Evolutionary conservation across 2,329 filamentous ascomycete genomes (phyloP), one percentile per base, ranked within the genome.

Genomic region (Xylaria sp.): DNA sequence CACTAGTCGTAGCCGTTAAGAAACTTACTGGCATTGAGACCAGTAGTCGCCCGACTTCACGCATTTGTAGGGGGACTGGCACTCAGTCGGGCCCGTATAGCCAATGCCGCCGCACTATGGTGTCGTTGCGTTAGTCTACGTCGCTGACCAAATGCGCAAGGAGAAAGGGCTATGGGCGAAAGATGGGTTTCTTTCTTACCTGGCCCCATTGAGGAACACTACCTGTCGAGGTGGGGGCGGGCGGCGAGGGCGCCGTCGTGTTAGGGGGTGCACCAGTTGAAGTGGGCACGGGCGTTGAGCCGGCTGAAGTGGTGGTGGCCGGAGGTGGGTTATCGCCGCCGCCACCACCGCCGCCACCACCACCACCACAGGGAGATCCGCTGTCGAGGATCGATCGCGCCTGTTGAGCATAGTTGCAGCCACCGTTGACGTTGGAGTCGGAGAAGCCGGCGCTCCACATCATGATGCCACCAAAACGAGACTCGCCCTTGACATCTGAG

Each of bases 391-490:
- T 78, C 13, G 62, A 65, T 59, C 75, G 71, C 4, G 71, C 75
- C 62, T 77, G 60, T 65, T 80, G 77, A 8, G 77, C 77, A 60
- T 77, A 80, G 27, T 68, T 80, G 68, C 77, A 79, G 7, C 75
- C 75, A 58, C 76, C 72, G 58, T 68, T 58, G 33, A 70, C 67
- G 35, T 71, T 70, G 27, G 63, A 54, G 65, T 80, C 78, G 1
- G 76, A 79, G 62, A 77, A 79, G 1, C 75, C 77, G 2, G 78
- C 77, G 19, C 71, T 71, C 77, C 78, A 80, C 74, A 79, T 75
- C 78, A 78, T 78, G 64, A 78, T 66, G 37, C 76, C 75, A 13
- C 75, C 75, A 55, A 77, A 76, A 25, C 72, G 68, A 8, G 68
- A 43, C 27, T 73, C 65, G 51, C 33, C 58, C 62, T 68, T 71